phyloP scores from a whole-genome alignment of 225 moss, liverwort and hornwort species.

The Sphagnum contortum region DNA sequence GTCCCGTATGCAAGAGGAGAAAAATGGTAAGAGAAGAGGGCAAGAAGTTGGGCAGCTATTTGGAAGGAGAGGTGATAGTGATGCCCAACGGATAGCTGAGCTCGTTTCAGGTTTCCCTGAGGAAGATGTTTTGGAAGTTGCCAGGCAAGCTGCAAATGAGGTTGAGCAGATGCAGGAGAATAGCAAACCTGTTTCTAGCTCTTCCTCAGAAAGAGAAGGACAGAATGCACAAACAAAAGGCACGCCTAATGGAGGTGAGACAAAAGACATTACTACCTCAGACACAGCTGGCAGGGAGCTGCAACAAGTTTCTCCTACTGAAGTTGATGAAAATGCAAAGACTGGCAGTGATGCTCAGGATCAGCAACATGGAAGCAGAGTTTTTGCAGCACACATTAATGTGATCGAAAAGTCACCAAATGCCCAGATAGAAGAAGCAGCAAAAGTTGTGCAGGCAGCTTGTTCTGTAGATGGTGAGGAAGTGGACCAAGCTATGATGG shows the following conservation, averaged over 20 bases:
- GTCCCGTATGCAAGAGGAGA: conserved; percentile 31
- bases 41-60: conserved; percentile 41
- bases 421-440: conserved; percentile 36
- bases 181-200: conserved; percentile 48
- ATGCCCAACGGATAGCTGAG: conserved; percentile 38
- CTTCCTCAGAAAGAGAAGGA: conserved; percentile 48
- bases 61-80: conserved; percentile 52
- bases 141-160: conserved; percentile 73
- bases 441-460: conserved; percentile 23
- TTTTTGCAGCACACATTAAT: too few relatives aligned
- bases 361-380: conserved; percentile 25
- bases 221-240: conserved; percentile 40
- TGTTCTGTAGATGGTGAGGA: conserved; percentile 37
- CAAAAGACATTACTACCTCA: conserved; percentile 31
- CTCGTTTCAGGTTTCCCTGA: conserved; percentile 55
- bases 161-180: conserved; percentile 81
- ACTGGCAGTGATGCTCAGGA: conserved; percentile 32
- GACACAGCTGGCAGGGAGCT: conserved; percentile 32
- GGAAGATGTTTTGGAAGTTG: conserved; percentile 84
- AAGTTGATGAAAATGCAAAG: conserved; percentile 18
- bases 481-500: conserved; percentile 30
- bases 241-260: conserved; percentile 31
- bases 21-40: conserved; percentile 41
- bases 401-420: conserved; percentile 27
- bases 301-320: conserved; percentile 15